Conservation (phyloP, 495 filamentous ascomycete genomes). For the Neurospora sp. region DNA sequence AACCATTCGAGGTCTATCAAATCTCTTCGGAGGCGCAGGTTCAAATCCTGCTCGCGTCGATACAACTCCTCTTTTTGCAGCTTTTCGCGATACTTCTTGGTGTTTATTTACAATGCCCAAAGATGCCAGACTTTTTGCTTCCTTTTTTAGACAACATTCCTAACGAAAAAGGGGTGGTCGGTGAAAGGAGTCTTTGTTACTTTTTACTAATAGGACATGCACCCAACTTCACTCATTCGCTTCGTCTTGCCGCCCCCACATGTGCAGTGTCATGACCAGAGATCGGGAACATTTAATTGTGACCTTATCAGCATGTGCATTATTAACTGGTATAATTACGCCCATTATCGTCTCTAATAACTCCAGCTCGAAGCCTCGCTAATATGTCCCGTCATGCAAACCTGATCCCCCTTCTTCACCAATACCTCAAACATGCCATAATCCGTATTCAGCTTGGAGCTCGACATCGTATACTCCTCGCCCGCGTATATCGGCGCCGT, state of each 20-base stretch:
- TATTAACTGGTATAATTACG: not conserved
- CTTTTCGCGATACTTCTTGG: not conserved
- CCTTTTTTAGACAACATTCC: not conserved
- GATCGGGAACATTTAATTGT: not conserved
- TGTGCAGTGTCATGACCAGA: not conserved
- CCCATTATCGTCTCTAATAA: not conserved
- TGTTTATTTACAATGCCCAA: not conserved
- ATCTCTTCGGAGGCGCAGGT: not conserved
- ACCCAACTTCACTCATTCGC: not conserved
- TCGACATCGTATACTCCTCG: slow-evolving; percentile 34
- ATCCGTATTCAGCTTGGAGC: not conserved
- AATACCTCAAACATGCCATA: not conserved
- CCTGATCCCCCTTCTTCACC: not conserved
- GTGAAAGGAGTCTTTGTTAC: not conserved
- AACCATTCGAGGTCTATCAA: not conserved
- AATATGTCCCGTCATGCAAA: not conserved
- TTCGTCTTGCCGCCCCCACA: no score
- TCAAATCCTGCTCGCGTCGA: not conserved
- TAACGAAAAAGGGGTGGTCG: not conserved
- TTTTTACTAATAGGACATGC: not conserved
- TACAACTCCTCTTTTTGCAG: not conserved
- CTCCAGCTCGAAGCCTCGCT: not conserved
- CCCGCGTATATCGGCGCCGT: slow-evolving; percentile 52
- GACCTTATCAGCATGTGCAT: not conserved
- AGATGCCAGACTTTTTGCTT: not conserved